A percentile compares a stretch with the other conserved stretches of the same genome.
These are phyloP conservation scores for Citrullus amarus DNA, from an alignment of 306 rosid species.

Conservation along the genomic window DNA sequence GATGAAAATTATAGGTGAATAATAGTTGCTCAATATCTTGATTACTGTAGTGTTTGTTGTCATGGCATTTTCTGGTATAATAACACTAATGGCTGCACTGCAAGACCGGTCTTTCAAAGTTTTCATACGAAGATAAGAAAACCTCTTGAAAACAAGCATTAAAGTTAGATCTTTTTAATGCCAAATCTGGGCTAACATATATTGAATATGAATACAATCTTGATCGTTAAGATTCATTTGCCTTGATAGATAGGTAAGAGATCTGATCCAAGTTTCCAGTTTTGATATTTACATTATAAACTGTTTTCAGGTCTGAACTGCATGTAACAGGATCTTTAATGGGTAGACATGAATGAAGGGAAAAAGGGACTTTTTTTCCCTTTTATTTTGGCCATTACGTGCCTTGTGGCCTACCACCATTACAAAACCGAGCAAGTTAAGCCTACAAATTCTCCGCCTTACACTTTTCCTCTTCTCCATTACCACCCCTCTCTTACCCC, in stretches of 20 bases:
- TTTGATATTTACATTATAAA: not conserved
- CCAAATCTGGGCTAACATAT: not conserved
- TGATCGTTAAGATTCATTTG: not conserved
- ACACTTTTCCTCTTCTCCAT: not conserved
- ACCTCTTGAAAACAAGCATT: not conserved
- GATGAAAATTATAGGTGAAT: not conserved
- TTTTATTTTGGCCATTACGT: not conserved
- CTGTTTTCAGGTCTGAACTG: not conserved
- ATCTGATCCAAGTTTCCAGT: not conserved
- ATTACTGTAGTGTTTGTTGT: not conserved
- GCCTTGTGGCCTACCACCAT: conserved; percentile 10
- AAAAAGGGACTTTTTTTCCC: not conserved
- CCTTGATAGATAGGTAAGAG: not conserved
- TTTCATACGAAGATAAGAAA: not conserved
- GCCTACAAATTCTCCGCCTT: not conserved
- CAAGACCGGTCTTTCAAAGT: not conserved
- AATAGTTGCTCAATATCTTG: not conserved
- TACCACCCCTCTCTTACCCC: not conserved
- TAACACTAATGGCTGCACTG: not conserved
- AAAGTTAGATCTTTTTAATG: not conserved
- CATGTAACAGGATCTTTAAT: not conserved
- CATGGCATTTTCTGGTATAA: not conserved
- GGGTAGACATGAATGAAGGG: not conserved
- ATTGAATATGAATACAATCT: not conserved
- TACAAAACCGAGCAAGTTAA: not conserved